Conservation (phyloP, 176 grass and related monocot species). For the Oryza brachyantha region DNA sequence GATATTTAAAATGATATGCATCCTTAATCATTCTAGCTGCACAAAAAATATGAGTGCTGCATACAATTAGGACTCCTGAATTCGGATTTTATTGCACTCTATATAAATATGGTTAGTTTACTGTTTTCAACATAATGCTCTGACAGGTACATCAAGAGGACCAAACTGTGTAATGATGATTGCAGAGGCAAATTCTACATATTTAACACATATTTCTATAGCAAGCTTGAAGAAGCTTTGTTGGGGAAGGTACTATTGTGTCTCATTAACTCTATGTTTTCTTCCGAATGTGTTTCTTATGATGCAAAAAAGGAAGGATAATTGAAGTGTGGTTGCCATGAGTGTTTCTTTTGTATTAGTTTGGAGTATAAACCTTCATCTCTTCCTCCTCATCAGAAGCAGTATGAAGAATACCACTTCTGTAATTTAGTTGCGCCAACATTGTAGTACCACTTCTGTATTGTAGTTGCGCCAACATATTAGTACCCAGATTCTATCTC, state of each 20-base stretch:
- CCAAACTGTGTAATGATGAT: slow-evolving; percentile 18
- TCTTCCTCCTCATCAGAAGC: neutral
- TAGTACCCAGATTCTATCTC: neutral
- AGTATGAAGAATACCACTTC: neutral
- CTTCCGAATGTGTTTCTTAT: slow-evolving; percentile 9
- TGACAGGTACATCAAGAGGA: slow-evolving; percentile 68
- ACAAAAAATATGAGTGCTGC: neutral
- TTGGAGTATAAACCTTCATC: slow-evolving; percentile 4
- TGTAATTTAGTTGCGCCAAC: neutral
- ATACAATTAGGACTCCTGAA: neutral
- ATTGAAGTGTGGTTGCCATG: slow-evolving; percentile 3
- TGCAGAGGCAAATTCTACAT: slow-evolving; percentile 58
- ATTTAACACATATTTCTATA: slow-evolving; percentile 94
- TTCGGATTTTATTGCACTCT: neutral
- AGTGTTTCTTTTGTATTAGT: neutral
- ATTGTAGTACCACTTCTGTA: neutral
- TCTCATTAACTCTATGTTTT: slow-evolving; percentile 28
- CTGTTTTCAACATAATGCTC: slow-evolving; percentile 23
- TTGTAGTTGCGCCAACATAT: neutral
- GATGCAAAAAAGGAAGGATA: neutral
- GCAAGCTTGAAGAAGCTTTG: slow-evolving; percentile 78
- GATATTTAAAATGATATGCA: slow-evolving; percentile 20
- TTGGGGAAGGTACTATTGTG: slow-evolving; percentile 31
- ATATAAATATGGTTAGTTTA: slow-evolving; percentile 7
- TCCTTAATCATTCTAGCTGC: neutral